These are phyloP conservation scores for Nicotiana otophora DNA, from an alignment of 257 asterid species.

Conservation along the genomic window DNA sequence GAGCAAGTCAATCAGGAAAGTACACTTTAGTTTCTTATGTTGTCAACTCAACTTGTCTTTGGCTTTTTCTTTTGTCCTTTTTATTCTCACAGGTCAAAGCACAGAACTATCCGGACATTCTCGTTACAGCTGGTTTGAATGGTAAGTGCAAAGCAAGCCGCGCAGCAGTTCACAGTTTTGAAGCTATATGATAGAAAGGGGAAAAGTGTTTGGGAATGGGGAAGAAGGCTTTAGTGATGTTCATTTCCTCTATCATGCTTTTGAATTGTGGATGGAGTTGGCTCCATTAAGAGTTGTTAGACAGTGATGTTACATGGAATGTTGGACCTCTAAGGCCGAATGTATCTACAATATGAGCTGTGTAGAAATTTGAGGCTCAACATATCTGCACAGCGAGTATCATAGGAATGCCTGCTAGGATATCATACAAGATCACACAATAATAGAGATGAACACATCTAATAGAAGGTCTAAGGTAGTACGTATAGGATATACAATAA, in stretches of 20 bases:
- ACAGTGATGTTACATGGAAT: background rate
- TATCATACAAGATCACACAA: background rate
- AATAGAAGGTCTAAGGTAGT: background rate
- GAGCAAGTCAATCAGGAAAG: background rate
- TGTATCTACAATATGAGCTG: background rate
- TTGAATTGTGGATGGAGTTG: background rate
- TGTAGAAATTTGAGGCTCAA: background rate
- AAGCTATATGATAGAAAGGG: background rate
- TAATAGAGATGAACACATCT: background rate
- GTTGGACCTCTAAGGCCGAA: background rate
- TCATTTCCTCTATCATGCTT: background rate
- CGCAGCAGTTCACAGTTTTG: background rate
- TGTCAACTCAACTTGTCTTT: background rate
- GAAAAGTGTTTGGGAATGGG: background rate
- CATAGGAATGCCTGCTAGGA: background rate
- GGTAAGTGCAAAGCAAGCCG: slow-evolving; percentile 45
- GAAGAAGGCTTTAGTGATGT: background rate
- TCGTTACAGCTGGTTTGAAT: slow-evolving; percentile 82
- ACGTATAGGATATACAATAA: background rate
- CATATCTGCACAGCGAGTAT: background rate
- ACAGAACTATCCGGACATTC: slow-evolving; percentile 78
- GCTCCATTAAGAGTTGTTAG: background rate
- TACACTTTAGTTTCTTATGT: background rate
- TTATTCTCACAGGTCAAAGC: slow-evolving; percentile 50
- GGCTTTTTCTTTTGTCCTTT: slow-evolving; percentile 13